Evolutionary conservation across 2,329 filamentous ascomycete genomes (phyloP).

Genomic region (Drechmeria coniospora): DNA sequence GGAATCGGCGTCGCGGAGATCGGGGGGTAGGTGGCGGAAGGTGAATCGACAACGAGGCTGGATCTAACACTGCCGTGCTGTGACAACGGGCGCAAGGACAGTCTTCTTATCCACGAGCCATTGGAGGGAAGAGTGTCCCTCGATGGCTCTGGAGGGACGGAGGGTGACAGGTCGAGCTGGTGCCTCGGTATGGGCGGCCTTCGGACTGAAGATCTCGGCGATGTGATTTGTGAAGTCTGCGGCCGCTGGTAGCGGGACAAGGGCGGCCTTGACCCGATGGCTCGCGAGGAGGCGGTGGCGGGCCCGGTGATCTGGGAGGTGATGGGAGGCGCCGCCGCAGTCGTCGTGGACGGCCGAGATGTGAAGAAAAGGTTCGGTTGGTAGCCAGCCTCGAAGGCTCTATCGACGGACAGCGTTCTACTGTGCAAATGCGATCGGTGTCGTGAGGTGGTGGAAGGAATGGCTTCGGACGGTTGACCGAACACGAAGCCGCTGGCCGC

Average conservation of each 20-base stretch:
- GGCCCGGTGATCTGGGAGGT: conserved; percentile 15
- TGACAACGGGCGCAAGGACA: conserved; percentile 50
- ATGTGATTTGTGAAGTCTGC: conserved; percentile 23
- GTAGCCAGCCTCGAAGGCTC: conserved; percentile 15
- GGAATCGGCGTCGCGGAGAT: conserved; percentile 52
- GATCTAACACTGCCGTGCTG: conserved; percentile 50
- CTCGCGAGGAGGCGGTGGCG: conserved; percentile 14
- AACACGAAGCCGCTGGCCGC: conserved; percentile 44
- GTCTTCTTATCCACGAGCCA: conserved; percentile 56
- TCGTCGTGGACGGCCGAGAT: conserved; percentile 29
- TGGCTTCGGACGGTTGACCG: conserved; percentile 26
- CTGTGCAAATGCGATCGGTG: conserved; percentile 13
- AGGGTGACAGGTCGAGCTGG: conserved; percentile 20
- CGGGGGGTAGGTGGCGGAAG: conserved; percentile 50
- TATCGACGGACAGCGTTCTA: conserved; percentile 18
- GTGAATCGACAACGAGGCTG: conserved; percentile 48
- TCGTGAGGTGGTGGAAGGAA: conserved; percentile 8
- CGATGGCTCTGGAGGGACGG: conserved; percentile 25
- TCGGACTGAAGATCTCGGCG: conserved; percentile 22
- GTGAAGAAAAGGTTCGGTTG: conserved; percentile 11
- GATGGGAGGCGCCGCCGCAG: conserved; percentile 16
- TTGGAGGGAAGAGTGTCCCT: conserved; percentile 45
- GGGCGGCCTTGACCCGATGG: conserved; percentile 19
- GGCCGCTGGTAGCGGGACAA: conserved; percentile 22
- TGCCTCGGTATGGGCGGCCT: conserved; percentile 28